phyloP scores from a whole-genome alignment of 352 stramenopile genomes.

The Blastocystis sp. region DNA sequence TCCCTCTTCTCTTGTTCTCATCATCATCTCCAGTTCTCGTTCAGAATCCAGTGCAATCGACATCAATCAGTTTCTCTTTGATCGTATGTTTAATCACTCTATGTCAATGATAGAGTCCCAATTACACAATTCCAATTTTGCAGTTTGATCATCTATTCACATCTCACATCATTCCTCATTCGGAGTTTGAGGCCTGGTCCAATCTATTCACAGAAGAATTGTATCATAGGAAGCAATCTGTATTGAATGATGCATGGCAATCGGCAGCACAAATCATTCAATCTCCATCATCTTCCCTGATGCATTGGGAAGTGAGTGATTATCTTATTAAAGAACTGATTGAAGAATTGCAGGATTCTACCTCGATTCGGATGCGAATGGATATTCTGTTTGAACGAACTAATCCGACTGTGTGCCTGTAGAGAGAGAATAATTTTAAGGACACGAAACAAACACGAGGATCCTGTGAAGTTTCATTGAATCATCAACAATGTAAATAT shows the following conservation, averaged over 20 bases:
- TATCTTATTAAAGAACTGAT: not conserved
- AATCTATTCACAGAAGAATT: not conserved
- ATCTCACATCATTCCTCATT: not conserved
- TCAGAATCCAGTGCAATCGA: not conserved
- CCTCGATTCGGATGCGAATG: not conserved
- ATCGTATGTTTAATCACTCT: not conserved
- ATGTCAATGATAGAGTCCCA: not conserved
- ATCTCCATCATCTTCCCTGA: not conserved
- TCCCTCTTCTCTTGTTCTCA: constrained; percentile 41
- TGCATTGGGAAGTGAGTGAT: not conserved
- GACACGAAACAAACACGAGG: not conserved
- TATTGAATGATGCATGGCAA: constrained; percentile 19
- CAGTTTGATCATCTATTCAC: not conserved
- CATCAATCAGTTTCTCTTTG: not conserved
- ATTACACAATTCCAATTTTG: not conserved
- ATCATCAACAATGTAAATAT: constrained; percentile 32
- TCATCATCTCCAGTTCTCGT: constrained; percentile 22
- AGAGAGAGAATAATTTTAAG: not conserved
- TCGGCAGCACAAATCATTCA: not conserved
- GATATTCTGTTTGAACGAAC: not conserved
- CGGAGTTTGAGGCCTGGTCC: not conserved
- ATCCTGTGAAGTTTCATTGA: not conserved
- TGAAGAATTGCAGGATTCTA: not conserved
- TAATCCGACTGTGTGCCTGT: not conserved
- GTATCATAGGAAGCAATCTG: not conserved